A percentile compares a stretch with the other conserved stretches of the same genome.
phyloP scores from a whole-genome alignment of 257 asterid genomes.

The Capsicum pubescens region DNA sequence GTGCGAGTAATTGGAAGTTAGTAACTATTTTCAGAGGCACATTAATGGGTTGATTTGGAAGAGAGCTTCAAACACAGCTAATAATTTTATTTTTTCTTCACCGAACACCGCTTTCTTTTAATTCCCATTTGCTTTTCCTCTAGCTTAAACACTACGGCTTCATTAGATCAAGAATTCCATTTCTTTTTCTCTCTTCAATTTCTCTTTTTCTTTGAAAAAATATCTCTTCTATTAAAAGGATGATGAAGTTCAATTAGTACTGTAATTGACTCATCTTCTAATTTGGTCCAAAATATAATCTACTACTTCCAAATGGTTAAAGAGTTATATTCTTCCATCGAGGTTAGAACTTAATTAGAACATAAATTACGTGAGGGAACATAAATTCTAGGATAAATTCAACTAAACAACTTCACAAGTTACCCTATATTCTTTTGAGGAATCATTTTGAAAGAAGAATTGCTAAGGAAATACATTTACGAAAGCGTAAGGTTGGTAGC shows the following conservation, averaged over 20 bases:
- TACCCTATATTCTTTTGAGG: background rate
- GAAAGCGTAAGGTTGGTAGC: background rate
- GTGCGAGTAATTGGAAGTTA: background rate
- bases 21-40: constrained; percentile 22
- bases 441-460: background rate
- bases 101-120: constrained; percentile 21
- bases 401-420: too few species aligned
- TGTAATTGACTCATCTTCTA: background rate
- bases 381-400: too few species aligned
- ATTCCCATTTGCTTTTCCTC: constrained; percentile 1
- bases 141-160: background rate
- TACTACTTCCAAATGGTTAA: background rate
- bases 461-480: too few species aligned
- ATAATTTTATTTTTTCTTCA: background rate
- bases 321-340: background rate
- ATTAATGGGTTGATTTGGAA: constrained; percentile 25
- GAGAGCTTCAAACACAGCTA: constrained; percentile 13
- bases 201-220: background rate
- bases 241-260: too few species aligned
- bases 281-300: background rate
- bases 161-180: background rate
- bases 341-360: background rate
- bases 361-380: too few species aligned
- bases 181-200: background rate
- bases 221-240: background rate